Evolutionary conservation across 2,329 filamentous ascomycete genomes (phyloP).

Genomic region (Magnaporthiopsis incrustans): DNA sequence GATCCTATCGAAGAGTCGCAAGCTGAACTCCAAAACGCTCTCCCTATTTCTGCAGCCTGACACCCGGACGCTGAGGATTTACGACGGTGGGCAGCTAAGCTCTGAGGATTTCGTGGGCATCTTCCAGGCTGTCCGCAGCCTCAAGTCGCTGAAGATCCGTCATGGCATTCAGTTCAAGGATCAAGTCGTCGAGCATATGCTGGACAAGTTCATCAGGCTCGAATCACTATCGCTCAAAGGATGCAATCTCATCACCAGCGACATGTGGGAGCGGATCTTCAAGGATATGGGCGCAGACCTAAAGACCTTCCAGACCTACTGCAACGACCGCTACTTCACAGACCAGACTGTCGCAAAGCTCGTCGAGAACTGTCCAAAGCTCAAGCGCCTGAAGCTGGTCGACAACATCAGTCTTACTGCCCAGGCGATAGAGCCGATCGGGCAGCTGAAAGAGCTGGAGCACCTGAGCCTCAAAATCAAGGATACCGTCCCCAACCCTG

Average conservation of each 20-base stretch:
- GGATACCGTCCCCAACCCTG: constrained; percentile 44
- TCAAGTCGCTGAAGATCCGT: constrained; percentile 66
- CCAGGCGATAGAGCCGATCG: not conserved
- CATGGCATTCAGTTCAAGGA: constrained; percentile 93
- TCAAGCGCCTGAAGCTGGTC: constrained; percentile 70
- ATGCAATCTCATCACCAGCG: constrained; percentile 72
- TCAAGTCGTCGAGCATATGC: constrained; percentile 69
- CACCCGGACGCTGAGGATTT: constrained; percentile 44
- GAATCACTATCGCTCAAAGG: constrained; percentile 71
- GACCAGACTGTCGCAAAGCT: constrained; percentile 61
- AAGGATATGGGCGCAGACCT: constrained; percentile 56
- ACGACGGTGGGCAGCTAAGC: constrained; percentile 56
- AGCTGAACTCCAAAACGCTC: constrained; percentile 46
- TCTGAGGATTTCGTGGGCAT: constrained; percentile 73
- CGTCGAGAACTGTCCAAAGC: constrained; percentile 53
- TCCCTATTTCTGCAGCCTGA: constrained; percentile 48
- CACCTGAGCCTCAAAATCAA: constrained; percentile 68
- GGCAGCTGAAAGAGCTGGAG: constrained; percentile 49
- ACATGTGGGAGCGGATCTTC: constrained; percentile 67
- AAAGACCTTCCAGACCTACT: constrained; percentile 67
- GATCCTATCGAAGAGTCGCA: constrained; percentile 51
- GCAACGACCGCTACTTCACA: constrained; percentile 74
- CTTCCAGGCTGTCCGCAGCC: constrained; percentile 63
- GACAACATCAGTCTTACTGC: constrained; percentile 67
- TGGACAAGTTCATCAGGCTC: constrained; percentile 62